Base-by-base conservation (phyloP, 768 basidiomycete genomes). In the Filobasidium floriforme region DNA sequence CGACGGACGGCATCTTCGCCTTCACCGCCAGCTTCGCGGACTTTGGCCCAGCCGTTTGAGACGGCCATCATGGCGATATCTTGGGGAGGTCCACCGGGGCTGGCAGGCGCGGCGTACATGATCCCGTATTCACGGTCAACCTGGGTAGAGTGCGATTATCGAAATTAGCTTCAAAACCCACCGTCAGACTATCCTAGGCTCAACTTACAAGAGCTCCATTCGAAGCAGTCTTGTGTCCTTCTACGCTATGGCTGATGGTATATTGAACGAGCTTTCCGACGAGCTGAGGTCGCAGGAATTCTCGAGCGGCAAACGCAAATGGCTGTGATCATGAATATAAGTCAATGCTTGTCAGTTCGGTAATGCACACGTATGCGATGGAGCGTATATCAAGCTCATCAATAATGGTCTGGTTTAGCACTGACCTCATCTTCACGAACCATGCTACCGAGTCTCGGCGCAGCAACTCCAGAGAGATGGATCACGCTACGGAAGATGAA, bases 201-300 rank as follows among this genome's bases (percentile, higher is more conserved):
- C 19, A 32, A 60, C 57, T 68, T 22, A 66, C 57, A 44, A 68
- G 40, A 61, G 63, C 52, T n/a, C 89, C 89, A 70, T 89, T 89
- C 66, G 85, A 87, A 10, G 73, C 70, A 46, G 73, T 68, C 11
- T 89, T 68, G 59, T 59, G 59, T 10, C 62, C 69, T 63, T 66
- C 84, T 49, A 96, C 81, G 46, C 87, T 86, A 78, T 96, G 90
- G 28, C 85, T 85, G 10, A 92, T 86, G 28, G 83, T 84, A 80
- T 94, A 96, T 0, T 87, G 83, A 72, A 97, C 83, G 79, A 93
- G 87, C 76, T 96, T 97, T 70, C 93, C 94, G 60, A 97, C 91
- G 12, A 86, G 82, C 55, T 92, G 80, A 26, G 86, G 81, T 51
- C 96, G 88, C 41, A 98, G 82, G 79, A 88, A 96, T 80, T 97